Evolutionary conservation across 768 basidiomycete genomes (phyloP).

Genomic region (Lactarius akahatsu): DNA sequence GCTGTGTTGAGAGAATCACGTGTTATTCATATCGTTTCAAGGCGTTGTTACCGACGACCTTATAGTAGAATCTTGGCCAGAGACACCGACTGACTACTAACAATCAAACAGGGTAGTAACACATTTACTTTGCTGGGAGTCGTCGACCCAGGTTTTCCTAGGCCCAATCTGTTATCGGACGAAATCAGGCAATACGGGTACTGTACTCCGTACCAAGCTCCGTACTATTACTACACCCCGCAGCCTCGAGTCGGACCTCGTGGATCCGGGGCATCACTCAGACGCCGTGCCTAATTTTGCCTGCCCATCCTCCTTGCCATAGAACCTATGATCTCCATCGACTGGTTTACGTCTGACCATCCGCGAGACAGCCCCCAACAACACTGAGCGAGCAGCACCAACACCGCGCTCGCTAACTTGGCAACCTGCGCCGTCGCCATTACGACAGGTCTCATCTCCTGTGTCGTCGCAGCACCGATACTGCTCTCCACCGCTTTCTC

Average conservation of each 20-base stretch:
- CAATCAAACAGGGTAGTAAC: background rate
- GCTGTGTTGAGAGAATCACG: background rate
- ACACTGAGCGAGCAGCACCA: constrained; percentile 5
- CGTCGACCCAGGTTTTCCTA: background rate
- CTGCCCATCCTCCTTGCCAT: background rate
- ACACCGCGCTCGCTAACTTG: constrained; percentile 22
- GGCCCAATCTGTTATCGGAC: background rate
- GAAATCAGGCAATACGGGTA: background rate
- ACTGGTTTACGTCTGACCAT: constrained; percentile 11
- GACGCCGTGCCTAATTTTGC: background rate
- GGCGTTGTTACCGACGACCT: background rate
- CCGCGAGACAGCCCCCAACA: constrained; percentile 4
- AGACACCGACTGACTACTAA: background rate
- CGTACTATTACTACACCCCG: background rate
- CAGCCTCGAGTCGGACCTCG: constrained; percentile 15
- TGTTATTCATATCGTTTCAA: background rate
- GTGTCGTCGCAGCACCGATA: background rate
- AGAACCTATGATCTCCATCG: constrained; percentile 15
- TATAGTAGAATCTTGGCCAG: no score
- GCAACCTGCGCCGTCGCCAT: constrained; percentile 24
- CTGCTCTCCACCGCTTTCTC: background rate
- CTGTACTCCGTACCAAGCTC: background rate
- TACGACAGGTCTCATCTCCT: constrained; percentile 15
- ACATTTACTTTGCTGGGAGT: background rate
- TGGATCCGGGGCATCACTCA: background rate